A percentile compares a stretch with the other conserved stretches of the same genome.
Conservation (phyloP, 371 early-diverging fungal species). For the Apophysomyces elegans region DNA sequence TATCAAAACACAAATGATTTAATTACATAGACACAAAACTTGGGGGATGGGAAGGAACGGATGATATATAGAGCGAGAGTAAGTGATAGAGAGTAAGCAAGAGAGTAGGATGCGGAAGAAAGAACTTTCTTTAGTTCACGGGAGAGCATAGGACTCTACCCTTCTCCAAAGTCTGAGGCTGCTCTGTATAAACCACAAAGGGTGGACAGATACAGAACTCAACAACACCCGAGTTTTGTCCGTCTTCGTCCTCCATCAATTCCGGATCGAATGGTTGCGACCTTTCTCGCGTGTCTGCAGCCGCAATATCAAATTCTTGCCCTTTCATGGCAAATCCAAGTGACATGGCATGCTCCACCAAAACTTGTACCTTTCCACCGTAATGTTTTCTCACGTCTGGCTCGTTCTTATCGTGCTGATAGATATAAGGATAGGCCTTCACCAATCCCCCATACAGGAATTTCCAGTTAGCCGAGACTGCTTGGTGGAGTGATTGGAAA, state of each 20-base stretch:
- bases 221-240: conserved; percentile 36
- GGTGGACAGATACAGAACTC: conserved; percentile 47
- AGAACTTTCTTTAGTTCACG: not conserved
- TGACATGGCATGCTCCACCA: conserved; percentile 45
- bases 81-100: not conserved
- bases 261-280: conserved; percentile 39
- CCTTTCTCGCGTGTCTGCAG: conserved; percentile 46
- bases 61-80: not conserved
- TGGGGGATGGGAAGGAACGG: too few species aligned
- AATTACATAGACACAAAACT: conserved; percentile 3
- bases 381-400: conserved; percentile 37
- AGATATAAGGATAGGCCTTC: conserved; percentile 43
- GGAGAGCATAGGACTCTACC: conserved; percentile 39
- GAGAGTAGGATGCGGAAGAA: not conserved
- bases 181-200: conserved; percentile 32
- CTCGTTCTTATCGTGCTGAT: conserved; percentile 33
- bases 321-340: conserved; percentile 52
- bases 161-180: conserved; percentile 35
- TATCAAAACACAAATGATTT: not conserved
- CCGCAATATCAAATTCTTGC: conserved; percentile 50
- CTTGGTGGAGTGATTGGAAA: conserved; percentile 26
- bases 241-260: conserved; percentile 45
- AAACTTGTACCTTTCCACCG: conserved; percentile 28
- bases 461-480: conserved; percentile 39
- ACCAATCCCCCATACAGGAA: conserved; percentile 43